These are phyloP conservation scores for Corymbia calophylla DNA, from an alignment of 441 rosid genomes.

Conservation along the genomic window DNA sequence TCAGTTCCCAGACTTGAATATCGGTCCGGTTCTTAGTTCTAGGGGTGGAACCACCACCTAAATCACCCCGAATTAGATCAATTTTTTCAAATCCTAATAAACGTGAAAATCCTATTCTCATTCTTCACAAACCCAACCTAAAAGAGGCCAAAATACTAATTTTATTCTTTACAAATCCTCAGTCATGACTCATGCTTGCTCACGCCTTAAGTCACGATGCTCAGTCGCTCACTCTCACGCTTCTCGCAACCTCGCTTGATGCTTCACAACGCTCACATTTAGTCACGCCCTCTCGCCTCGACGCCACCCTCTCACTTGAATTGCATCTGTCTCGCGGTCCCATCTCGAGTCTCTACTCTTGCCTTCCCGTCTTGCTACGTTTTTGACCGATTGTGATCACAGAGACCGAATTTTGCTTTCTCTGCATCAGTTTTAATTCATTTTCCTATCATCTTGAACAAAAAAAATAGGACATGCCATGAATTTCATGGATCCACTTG, in stretches of 20 bases:
- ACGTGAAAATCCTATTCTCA: too few relatives aligned
- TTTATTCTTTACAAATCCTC: neutral
- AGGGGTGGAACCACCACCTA: too few relatives aligned
- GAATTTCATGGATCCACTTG: neutral
- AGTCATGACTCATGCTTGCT: neutral
- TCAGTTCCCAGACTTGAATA: neutral
- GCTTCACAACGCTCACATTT: too few relatives aligned
- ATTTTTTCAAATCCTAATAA: too few relatives aligned
- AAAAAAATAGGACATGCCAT: neutral
- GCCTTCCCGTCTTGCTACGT: neutral
- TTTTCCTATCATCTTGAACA: too few relatives aligned
- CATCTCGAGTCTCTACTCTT: neutral
- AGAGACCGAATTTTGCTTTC: too few relatives aligned
- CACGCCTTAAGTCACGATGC: neutral
- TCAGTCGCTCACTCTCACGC: neutral
- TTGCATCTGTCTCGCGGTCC: neutral
- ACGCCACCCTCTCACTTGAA: neutral
- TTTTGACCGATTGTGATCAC: neutral
- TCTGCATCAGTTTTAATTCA: too few relatives aligned
- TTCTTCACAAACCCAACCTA: too few relatives aligned
- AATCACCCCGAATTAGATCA: rapidly evolving
- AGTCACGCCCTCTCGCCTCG: neutral
- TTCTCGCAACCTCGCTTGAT: too few relatives aligned
- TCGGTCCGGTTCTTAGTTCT: neutral
- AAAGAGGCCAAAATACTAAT: too few relatives aligned